phyloP scores from a whole-genome alignment of 495 filamentous ascomycete genomes.

The Massariosphaeria phaeospora region DNA sequence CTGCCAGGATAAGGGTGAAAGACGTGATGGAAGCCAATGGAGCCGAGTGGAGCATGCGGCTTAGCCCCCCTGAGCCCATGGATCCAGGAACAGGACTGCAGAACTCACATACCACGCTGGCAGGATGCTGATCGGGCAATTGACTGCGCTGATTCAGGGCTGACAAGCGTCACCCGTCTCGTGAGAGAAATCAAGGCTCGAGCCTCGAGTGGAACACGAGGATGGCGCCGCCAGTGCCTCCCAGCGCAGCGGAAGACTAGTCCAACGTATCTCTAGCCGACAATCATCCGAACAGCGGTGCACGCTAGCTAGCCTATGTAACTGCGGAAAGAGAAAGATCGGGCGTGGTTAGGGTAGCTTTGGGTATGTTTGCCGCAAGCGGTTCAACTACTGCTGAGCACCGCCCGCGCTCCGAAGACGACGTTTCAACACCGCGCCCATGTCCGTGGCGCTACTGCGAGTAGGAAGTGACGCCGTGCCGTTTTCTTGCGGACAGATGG shows the following conservation, averaged over 20 bases:
- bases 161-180: too few relatives aligned
- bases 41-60: conserved; percentile 4
- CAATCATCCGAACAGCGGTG: background rate
- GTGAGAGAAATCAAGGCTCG: background rate
- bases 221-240: conserved; percentile 3
- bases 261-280: background rate
- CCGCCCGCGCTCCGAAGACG: too few relatives aligned
- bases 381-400: too few relatives aligned
- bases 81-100: conserved; percentile 1
- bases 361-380: too few relatives aligned
- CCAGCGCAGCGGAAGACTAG: background rate
- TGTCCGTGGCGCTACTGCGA: too few relatives aligned
- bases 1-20: background rate
- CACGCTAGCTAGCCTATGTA: background rate
- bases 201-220: background rate
- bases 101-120: too few relatives aligned
- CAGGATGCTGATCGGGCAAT: background rate
- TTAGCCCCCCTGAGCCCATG: conserved; percentile 6
- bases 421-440: too few relatives aligned
- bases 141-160: too few relatives aligned
- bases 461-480: too few relatives aligned
- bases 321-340: conserved; percentile 4
- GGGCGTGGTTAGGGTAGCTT: background rate
- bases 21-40: conserved; percentile 7
- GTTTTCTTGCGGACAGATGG: too few relatives aligned